Evolutionary conservation across 1,284 basidiomycete genomes (phyloP).

Genomic region (Sphagnurus paluster): DNA sequence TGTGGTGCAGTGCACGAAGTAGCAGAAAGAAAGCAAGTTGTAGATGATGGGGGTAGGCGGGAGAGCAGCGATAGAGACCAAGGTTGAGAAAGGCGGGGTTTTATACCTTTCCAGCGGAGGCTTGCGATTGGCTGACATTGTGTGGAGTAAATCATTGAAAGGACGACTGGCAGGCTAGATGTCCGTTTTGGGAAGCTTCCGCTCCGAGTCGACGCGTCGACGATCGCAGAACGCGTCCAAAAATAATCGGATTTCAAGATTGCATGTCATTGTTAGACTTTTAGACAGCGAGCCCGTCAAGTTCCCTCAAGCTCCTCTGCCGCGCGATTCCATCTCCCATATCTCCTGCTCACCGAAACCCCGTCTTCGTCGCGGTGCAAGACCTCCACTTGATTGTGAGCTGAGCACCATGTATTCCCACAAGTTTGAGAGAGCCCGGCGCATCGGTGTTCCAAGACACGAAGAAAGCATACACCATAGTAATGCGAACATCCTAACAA

Average conservation of each 20-base stretch:
- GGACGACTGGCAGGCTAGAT: slow-evolving; percentile 1
- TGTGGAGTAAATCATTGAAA: slow-evolving; percentile 1
- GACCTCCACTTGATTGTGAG: slow-evolving; percentile 23
- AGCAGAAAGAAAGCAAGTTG: slow-evolving; percentile 9
- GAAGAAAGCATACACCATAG: slow-evolving; percentile 68
- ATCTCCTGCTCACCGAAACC: slow-evolving; percentile 47
- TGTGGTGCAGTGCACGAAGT: slow-evolving; percentile 7
- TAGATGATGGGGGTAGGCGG: slow-evolving; percentile 8
- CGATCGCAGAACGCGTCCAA: too few species aligned
- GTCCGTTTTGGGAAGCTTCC: slow-evolving; percentile 16
- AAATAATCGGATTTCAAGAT: too few species aligned
- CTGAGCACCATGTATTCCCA: slow-evolving; percentile 45
- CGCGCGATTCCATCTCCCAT: slow-evolving; percentile 62
- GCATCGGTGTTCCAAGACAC: slow-evolving; percentile 56
- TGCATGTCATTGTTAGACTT: background rate
- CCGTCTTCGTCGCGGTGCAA: slow-evolving; percentile 32
- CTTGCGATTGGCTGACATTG: slow-evolving; percentile 11
- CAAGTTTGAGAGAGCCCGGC: slow-evolving; percentile 39
- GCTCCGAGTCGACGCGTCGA: too few species aligned
- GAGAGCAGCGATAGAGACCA: slow-evolving; percentile 4
- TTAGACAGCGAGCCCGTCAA: background rate
- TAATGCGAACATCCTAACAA: slow-evolving; percentile 46
- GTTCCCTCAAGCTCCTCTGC: slow-evolving; percentile 23
- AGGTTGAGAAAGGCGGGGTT: background rate
- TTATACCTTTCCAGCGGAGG: slow-evolving; percentile 10